Conservation (phyloP, 2,329 filamentous ascomycete species). For the Diaporthe velutina region DNA sequence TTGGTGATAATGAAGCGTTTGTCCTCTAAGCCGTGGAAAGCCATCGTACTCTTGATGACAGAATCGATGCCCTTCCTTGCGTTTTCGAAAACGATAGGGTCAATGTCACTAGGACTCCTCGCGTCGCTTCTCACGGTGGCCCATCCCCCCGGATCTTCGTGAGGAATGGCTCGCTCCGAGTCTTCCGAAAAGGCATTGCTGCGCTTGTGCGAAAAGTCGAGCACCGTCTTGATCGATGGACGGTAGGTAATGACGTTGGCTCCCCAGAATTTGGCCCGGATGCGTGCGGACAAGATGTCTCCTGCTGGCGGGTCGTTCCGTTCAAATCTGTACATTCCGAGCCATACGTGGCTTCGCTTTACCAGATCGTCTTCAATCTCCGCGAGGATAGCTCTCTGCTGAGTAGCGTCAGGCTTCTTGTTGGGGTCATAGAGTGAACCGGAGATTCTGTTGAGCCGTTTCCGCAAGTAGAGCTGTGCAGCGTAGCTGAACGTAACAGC, state of each 20-base stretch:
- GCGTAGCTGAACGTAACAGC: slow-evolving; percentile 70
- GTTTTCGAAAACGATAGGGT: slow-evolving; percentile 63
- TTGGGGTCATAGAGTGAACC: slow-evolving; percentile 65
- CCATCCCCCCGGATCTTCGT: slow-evolving; percentile 14
- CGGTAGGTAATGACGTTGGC: slow-evolving; percentile 91
- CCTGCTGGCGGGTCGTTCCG: slow-evolving; percentile 78
- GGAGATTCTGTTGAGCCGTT: slow-evolving; percentile 74
- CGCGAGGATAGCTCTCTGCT: slow-evolving; percentile 53
- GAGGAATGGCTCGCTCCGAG: slow-evolving; percentile 49
- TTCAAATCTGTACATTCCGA: slow-evolving; percentile 66
- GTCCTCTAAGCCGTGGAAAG: slow-evolving; percentile 77
- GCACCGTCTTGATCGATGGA: slow-evolving; percentile 74
- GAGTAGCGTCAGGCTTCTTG: slow-evolving; percentile 41
- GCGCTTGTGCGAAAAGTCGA: slow-evolving; percentile 57
- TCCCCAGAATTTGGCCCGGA: slow-evolving; percentile 95
- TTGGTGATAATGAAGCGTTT: slow-evolving; percentile 90
- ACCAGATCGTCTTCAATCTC: slow-evolving; percentile 45
- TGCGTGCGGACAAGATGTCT: slow-evolving; percentile 84
- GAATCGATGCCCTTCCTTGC: slow-evolving; percentile 77
- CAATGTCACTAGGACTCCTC: slow-evolving; percentile 55
- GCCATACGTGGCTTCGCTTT: slow-evolving; percentile 57
- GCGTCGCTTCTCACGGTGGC: slow-evolving; percentile 50
- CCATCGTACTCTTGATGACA: slow-evolving; percentile 85
- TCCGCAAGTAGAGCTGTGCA: slow-evolving; percentile 74
- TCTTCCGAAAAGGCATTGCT: slow-evolving; percentile 51